Conservation (phyloP, 2,329 filamentous ascomycete species). For the Dendryphion nanum region DNA sequence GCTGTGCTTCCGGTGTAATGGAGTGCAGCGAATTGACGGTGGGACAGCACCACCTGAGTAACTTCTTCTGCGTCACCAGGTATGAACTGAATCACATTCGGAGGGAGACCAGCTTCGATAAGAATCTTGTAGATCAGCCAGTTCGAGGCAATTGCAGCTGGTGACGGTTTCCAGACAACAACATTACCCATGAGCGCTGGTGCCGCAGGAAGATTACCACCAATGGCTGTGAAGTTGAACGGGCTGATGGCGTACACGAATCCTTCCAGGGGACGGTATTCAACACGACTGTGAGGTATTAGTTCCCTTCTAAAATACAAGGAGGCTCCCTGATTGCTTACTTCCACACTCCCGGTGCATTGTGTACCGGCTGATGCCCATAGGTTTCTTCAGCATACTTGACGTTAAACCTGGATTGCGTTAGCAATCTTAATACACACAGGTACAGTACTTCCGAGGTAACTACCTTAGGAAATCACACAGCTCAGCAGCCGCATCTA, state of each 20-base stretch:
- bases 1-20: conserved; percentile 93
- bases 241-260: conserved; percentile 94
- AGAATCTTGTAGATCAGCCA: conserved; percentile 89
- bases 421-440: no score
- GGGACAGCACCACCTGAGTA: conserved; percentile 72
- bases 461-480: conserved; percentile 80
- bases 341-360: conserved; percentile 87
- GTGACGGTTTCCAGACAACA: conserved; percentile 95
- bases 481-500: conserved; percentile 89
- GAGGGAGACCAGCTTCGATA: conserved; percentile 84
- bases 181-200: conserved; percentile 92
- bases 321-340: conserved; percentile 27
- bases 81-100: conserved; percentile 89
- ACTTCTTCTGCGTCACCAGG: conserved; percentile 84
- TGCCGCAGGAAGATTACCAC: conserved; percentile 77
- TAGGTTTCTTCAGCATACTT: conserved; percentile 92
- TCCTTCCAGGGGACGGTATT: conserved; percentile 86
- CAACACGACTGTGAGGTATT: conserved; percentile 59
- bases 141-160: conserved; percentile 83
- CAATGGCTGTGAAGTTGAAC: conserved; percentile 98
- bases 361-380: conserved; percentile 78
- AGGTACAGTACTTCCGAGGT: no score
- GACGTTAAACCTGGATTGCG: conserved; percentile 68
- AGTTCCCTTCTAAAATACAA: conserved; percentile 8
- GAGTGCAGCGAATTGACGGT: conserved; percentile 81